Evolutionary conservation across 2,329 filamentous ascomycete species (phyloP), one percentile per base, ranked within the genome.

Genomic region (Colletotrichum australisinense): DNA sequence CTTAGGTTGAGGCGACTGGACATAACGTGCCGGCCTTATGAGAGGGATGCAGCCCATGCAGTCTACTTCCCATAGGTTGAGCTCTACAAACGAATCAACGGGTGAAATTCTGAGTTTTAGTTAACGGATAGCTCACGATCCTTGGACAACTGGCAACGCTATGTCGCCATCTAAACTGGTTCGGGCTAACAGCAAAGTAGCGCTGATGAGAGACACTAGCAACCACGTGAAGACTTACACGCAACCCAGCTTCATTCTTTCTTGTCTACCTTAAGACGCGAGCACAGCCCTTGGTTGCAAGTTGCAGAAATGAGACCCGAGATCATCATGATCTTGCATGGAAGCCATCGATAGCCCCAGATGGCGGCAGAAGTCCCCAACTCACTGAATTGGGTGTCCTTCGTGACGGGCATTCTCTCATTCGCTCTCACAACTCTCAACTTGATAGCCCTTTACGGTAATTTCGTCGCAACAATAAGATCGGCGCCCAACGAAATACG

Each of bases 61-160:
- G 14, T 12, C 38, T 59, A 69, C 32, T 53, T 28, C 53, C 35
- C 53, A 53, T 52, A 16, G 24, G 11, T 14, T 12, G 28, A 52
- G 19, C 26, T 1, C 14, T 49, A 57, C 30, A 32, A 38, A 7
- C 6, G 35, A 35, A 32, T n/a, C 49, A 65, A 66, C 1, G 38
- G 11, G 3, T 24, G 22, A 38, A 52, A 35, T 63, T 11, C 49
- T 60, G 12, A 26, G 4, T 12, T 32, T 55, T n/a, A 24, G 16
- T 32, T n/a, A 3, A 28, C 26, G 60, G 55, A 38, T 62, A 35
- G 53, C 1, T 42, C 5, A 3, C 14, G 16, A 26, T 28, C 60
- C 46, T 49, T 66, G 71, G 71, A 73, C 71, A 73, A 73, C 67
- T 73, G 71, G 71, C 71, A 71, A 22, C 60, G 56, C 67, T 66